A percentile compares a stretch with the other conserved stretches of the same genome.
Evolutionary conservation across 2,329 filamentous ascomycete genomes (phyloP).

Genomic region (Drechslerella coelobrocha): DNA sequence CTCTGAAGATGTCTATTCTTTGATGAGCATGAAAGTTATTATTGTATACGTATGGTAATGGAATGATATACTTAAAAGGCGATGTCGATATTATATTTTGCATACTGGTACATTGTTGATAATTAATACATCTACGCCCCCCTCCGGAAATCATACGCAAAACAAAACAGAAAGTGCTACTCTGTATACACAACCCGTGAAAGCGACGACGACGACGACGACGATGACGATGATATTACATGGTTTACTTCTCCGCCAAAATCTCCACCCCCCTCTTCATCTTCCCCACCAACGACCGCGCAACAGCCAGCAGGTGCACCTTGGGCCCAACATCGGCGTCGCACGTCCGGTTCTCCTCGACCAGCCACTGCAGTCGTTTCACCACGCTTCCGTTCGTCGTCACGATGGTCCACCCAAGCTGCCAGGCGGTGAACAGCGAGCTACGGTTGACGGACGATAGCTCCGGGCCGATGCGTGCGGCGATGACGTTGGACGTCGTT

Average conservation of each 20-base stretch:
- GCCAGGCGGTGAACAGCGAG: slow-evolving; percentile 77
- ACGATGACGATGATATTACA: too few species aligned
- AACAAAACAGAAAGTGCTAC: too few species aligned
- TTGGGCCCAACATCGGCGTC: slow-evolving; percentile 66
- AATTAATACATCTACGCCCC: too few species aligned
- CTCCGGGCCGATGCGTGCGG: slow-evolving; percentile 59
- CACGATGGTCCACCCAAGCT: slow-evolving; percentile 68
- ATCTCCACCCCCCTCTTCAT: slow-evolving; percentile 61
- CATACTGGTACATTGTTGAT: too few species aligned
- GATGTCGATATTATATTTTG: too few species aligned
- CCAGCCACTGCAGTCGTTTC: slow-evolving; percentile 68
- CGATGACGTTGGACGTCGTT: slow-evolving; percentile 61
- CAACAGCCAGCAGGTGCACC: slow-evolving; percentile 71
- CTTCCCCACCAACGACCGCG: slow-evolving; percentile 72
- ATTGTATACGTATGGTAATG: too few species aligned
- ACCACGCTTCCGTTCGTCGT: slow-evolving; percentile 74
- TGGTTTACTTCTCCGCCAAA: slow-evolving; percentile 8
- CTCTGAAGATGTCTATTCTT: too few species aligned
- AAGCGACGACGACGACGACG: too few species aligned
- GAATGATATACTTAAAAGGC: too few species aligned
- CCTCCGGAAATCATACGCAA: too few species aligned
- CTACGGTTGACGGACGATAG: slow-evolving; percentile 70
- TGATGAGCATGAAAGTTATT: too few species aligned
- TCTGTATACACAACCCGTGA: too few species aligned
- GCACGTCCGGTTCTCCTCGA: slow-evolving; percentile 63